phyloP scores from a whole-genome alignment of 805 yeast genomes.

The Saccharomyces eubayanus region DNA sequence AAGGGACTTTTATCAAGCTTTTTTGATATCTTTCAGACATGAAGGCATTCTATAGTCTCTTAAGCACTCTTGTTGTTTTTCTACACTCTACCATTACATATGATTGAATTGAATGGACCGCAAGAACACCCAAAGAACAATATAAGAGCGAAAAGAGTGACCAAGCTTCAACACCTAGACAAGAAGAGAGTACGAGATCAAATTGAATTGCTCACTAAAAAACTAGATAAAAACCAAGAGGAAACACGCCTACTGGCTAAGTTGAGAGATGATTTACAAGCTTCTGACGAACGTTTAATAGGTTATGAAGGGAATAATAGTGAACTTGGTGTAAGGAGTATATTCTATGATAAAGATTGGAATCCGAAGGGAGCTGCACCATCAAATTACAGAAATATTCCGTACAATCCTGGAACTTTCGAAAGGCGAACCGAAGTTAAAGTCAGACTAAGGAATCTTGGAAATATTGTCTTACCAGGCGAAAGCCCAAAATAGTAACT shows the following conservation, averaged over 20 bases:
- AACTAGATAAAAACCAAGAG: conserved; percentile 24
- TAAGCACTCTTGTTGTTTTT: neutral
- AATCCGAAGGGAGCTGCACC: conserved; percentile 56
- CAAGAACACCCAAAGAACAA: conserved; percentile 10
- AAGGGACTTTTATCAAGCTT: neutral
- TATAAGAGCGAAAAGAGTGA: conserved; percentile 15
- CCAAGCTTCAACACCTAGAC: conserved; percentile 19
- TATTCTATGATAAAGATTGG: conserved; percentile 59
- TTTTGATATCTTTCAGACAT: neutral
- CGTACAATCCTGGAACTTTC: conserved; percentile 24
- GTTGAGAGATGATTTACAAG: conserved; percentile 36
- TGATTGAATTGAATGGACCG: neutral
- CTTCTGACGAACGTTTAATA: conserved; percentile 24
- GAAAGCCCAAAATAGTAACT: neutral
- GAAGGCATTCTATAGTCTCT: neutral
- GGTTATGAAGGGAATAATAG: conserved; percentile 1
- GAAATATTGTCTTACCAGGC: conserved; percentile 1
- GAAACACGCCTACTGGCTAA: conserved; percentile 31
- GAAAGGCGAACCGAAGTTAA: conserved; percentile 21
- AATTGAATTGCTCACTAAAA: conserved; percentile 20
- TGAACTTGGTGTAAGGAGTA: conserved; percentile 41
- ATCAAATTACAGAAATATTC: conserved; percentile 18
- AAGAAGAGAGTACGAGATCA: conserved; percentile 15
- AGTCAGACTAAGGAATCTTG: conserved; percentile 5
- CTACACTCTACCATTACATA: neutral